Percentiles rank a stretch among this genome's conserved stretches.
Evolutionary conservation across 2,329 filamentous ascomycete genomes (phyloP).

Genomic region (Nigrospora osmanthi): DNA sequence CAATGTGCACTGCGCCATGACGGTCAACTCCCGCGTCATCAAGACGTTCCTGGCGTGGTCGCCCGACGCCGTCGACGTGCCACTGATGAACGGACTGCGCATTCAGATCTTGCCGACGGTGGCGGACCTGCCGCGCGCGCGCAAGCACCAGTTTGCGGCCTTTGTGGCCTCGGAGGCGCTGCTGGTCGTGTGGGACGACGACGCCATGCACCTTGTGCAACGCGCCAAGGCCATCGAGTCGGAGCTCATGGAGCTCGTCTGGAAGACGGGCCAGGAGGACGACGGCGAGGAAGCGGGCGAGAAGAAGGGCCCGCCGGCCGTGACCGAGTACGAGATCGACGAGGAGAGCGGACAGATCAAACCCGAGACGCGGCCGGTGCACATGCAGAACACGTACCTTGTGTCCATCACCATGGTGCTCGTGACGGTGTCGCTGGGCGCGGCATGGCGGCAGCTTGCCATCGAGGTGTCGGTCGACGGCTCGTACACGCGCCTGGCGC

Average conservation of each 20-base stretch:
- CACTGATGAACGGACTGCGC: slow-evolving; percentile 67
- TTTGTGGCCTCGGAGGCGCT: slow-evolving; percentile 66
- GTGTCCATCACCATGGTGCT: slow-evolving; percentile 60
- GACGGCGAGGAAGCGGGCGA: slow-evolving; percentile 41
- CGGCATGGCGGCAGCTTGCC: slow-evolving; percentile 62
- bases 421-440: slow-evolving; percentile 58
- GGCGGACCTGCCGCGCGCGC: slow-evolving; percentile 59
- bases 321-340: slow-evolving; percentile 52
- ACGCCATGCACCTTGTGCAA: slow-evolving; percentile 61
- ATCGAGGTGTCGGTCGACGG: slow-evolving; percentile 61
- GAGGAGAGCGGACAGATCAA: slow-evolving; percentile 63
- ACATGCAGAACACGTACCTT: slow-evolving; percentile 62
- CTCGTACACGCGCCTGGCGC: slow-evolving; percentile 53
- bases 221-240: slow-evolving; percentile 66
- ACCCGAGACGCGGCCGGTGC: slow-evolving; percentile 56
- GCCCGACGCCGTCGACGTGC: slow-evolving; percentile 66
- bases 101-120: slow-evolving; percentile 69
- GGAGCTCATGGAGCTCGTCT: slow-evolving; percentile 71
- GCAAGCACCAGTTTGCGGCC: slow-evolving; percentile 75
- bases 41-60: slow-evolving; percentile 70
- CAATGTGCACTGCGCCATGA: slow-evolving; percentile 73
- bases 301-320: slow-evolving; percentile 33
- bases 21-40: slow-evolving; percentile 71
- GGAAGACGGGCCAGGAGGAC: slow-evolving; percentile 49
- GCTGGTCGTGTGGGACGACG: slow-evolving; percentile 77